Base-by-base conservation (phyloP, 495 filamentous ascomycete species). In the Corynascus novoguineensis region DNA sequence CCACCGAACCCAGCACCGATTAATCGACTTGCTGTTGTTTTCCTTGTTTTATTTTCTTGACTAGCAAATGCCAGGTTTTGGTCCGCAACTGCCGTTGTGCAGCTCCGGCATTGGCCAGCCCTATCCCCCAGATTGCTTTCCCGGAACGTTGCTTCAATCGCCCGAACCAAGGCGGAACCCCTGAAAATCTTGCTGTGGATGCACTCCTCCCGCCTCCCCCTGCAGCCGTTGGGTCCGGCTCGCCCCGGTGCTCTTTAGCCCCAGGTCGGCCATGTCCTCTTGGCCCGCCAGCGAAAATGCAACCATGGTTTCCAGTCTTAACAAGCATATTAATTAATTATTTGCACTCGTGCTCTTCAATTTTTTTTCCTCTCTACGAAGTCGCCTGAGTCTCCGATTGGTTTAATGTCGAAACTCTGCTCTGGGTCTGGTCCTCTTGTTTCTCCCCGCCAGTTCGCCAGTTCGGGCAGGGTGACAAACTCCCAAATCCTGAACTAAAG, bases 51-150 rank as follows among this genome's bases (percentile, higher is more conserved):
- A 10, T 38, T 11, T 7, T 29, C 21, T n/a, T 37, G 41, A 37
- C n/a, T 14, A 42, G 44, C 53, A 38, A 55, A 42, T 22, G 53
- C 29, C 53, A 21, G 41, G 47, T 48, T 24, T 35, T 29, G 24
- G 42, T 15, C 32, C 19, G 15, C 32, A 19, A 53, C 15, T 35
- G 5, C 8, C 24, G 19, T 14, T 29, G 49, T 61, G 51, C 40
- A 9, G 22, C 14, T 28, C 22, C 14, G 42, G 14, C 59, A 61
- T 50, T 54, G 59, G 34, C 50, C 2, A 28, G 34, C 59, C 59
- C 54, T 53, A 50, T 25, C 31, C 53, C 54, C 54, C 59, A 54
- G 59, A 51, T 49, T 50, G 29, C 52, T 34, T 40, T 29, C 48
- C 59, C 34, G 11, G 24, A 28, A 12, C 42, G 25, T 42, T 46